A percentile compares a stretch with the other conserved stretches of the same genome.
phyloP scores from a whole-genome alignment of 768 basidiomycete species.

The Clathrus columnatus region DNA sequence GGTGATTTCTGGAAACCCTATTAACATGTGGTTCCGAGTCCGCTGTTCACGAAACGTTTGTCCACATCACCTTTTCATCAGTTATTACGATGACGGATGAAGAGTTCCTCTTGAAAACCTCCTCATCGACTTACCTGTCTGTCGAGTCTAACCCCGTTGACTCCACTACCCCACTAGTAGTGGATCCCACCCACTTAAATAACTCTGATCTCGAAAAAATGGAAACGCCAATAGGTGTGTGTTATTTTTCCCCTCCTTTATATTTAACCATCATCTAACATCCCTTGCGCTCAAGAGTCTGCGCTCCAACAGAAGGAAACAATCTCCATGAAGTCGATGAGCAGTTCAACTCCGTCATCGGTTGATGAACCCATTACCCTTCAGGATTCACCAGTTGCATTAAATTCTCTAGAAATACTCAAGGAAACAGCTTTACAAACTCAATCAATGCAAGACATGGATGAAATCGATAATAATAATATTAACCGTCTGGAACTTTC shows the following conservation, averaged over 20 bases:
- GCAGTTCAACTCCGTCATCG: not conserved
- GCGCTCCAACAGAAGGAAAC: not conserved
- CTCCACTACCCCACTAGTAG: not conserved
- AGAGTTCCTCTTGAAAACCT: no score
- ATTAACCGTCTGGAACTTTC: no score
- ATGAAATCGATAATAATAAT: not conserved
- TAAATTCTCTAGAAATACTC: not conserved
- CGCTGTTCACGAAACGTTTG: no score
- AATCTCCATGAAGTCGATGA: not conserved
- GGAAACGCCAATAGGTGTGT: not conserved
- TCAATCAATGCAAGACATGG: not conserved
- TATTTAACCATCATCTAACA: not conserved
- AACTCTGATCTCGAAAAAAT: not conserved
- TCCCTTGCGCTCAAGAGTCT: not conserved
- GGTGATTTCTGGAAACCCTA: no score
- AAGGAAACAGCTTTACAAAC: not conserved
- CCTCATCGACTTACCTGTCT: not conserved
- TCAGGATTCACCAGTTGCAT: not conserved
- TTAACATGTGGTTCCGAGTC: no score
- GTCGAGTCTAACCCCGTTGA: not conserved
- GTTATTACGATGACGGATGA: no score
- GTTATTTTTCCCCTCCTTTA: not conserved
- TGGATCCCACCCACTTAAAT: not conserved
- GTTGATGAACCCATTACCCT: not conserved
- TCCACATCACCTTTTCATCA: no score